phyloP scores from a whole-genome alignment of 2,329 filamentous ascomycete genomes.

The Botrytis galanthina region DNA sequence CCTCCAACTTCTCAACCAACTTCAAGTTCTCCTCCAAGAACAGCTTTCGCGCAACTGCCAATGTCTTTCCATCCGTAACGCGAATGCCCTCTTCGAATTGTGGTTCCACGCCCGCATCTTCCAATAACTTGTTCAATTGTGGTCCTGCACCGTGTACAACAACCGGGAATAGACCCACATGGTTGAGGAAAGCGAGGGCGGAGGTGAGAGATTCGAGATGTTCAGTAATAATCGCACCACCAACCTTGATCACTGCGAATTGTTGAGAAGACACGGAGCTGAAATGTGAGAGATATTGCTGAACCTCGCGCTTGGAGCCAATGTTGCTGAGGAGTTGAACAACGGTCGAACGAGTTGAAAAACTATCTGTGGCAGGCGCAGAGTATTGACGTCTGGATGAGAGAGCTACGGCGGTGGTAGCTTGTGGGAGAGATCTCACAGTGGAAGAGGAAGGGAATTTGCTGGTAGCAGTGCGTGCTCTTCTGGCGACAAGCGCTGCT shows the following conservation, averaged over 20 bases:
- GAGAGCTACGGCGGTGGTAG: slow-evolving; percentile 32
- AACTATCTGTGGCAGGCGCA: slow-evolving; percentile 34
- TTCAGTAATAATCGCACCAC: slow-evolving; percentile 92
- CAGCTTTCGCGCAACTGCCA: slow-evolving; percentile 84
- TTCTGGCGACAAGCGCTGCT: slow-evolving; percentile 35
- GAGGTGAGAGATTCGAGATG: slow-evolving; percentile 89
- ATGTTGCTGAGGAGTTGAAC: slow-evolving; percentile 93
- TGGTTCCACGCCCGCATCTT: slow-evolving; percentile 88
- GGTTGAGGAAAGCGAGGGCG: slow-evolving; percentile 86
- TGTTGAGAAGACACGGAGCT: slow-evolving; percentile 94
- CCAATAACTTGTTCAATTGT: slow-evolving; percentile 87
- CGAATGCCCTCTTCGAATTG: slow-evolving; percentile 96
- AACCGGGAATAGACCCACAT: slow-evolving; percentile 91
- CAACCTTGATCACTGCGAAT: slow-evolving; percentile 98
- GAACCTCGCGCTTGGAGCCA: slow-evolving; percentile 90
- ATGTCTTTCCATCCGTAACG: slow-evolving; percentile 91
- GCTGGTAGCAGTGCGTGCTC: slow-evolving; percentile 32
- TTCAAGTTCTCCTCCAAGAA: slow-evolving; percentile 96
- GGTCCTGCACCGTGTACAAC: slow-evolving; percentile 94
- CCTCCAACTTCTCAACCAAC: slow-evolving; percentile 84
- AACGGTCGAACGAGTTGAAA: slow-evolving; percentile 69
- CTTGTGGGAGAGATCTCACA: slow-evolving; percentile 34
- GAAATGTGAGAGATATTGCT: slow-evolving; percentile 97
- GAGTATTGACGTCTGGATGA: slow-evolving; percentile 35
- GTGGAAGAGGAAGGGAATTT: slow-evolving; percentile 30